Conservation (phyloP, 1,284 basidiomycete species). For the Kwoniella shivajii region DNA sequence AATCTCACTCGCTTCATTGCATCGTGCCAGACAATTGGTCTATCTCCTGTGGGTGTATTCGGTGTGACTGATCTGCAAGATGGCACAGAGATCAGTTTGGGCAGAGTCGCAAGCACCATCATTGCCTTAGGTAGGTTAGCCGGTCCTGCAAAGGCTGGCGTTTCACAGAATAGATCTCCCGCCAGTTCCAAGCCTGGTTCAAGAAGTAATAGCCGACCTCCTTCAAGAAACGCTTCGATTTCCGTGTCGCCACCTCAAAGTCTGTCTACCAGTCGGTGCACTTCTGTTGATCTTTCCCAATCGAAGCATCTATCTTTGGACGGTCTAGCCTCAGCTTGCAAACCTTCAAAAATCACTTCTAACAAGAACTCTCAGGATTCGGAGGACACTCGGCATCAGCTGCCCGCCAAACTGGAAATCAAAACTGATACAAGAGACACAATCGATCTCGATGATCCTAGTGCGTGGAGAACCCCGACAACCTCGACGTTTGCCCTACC, state of each 20-base stretch:
- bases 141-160: constrained; percentile 41
- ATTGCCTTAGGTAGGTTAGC: constrained; percentile 66
- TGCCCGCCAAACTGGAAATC: constrained; percentile 19
- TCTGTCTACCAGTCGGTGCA: constrained; percentile 4
- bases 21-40: constrained; percentile 39
- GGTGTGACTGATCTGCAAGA: constrained; percentile 36
- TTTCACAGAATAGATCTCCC: constrained; percentile 13
- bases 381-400: constrained; percentile 19
- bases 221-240: constrained; percentile 9
- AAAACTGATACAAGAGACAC: background rate
- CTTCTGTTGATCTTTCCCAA: background rate
- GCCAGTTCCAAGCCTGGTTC: constrained; percentile 11
- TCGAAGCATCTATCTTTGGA: background rate
- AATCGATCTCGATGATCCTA: background rate
- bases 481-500: constrained; percentile 13
- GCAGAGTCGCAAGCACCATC: constrained; percentile 57
- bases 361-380: constrained; percentile 7
- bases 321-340: background rate
- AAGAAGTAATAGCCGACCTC: constrained; percentile 18
- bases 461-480: constrained; percentile 19
- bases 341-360: background rate
- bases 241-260: constrained; percentile 1
- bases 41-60: constrained; percentile 37
- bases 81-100: constrained; percentile 32
- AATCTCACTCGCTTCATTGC: constrained; percentile 44